Base-by-base conservation (phyloP, 2,329 filamentous ascomycete species). In the Clonostachys chloroleuca region DNA sequence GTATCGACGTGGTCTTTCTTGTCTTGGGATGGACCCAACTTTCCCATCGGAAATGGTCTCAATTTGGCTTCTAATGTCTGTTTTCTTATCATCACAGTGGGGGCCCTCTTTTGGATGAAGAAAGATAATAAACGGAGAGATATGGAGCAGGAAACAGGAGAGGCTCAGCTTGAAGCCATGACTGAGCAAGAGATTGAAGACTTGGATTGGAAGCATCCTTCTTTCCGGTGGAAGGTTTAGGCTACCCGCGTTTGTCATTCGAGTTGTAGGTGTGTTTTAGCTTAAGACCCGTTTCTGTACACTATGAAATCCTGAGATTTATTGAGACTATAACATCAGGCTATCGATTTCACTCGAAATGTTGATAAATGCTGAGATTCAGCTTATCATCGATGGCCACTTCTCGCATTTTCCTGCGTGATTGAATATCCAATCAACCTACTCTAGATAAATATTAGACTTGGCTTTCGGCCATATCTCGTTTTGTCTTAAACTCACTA, bases 1-100 rank as follows among this genome's bases (percentile, higher is more conserved):
- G 74, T 86, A 48, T 75, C 79, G 1, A 85, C 81, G 0, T 87
- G 83, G 83, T 75, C 72, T 2, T 87, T 84, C 63, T 56, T 87
- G 14, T 75, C 77, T 0, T 78, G 67, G 53, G 85, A 89, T 57
- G 78, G 56, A 0, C 86, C 86, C 0, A 64, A 88, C 49, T 90
- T 81, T 56, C 81, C 71, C 49, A 87, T 88, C 47, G 86, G 86
- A 2, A 89, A 89, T 56, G 85, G 85, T 0, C 60, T 89, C 35
- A 89, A 89, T 57, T 57, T 89, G 45, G 85, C 80, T 0, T 82
- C 81, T 1, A 54, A 56, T 0, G 69, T 70, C 14, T 69, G 67
- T 0, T 77, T 80, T 1, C 56, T 88, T 3, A 47, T 87, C 3
- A 41, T 75, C 2, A 68, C 69, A 7, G 67, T 73, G 2, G 36